Evolutionary conservation across 345 rosid species (phyloP), one percentile per base, ranked within the genome.

Genomic region (Brassica rapa): DNA sequence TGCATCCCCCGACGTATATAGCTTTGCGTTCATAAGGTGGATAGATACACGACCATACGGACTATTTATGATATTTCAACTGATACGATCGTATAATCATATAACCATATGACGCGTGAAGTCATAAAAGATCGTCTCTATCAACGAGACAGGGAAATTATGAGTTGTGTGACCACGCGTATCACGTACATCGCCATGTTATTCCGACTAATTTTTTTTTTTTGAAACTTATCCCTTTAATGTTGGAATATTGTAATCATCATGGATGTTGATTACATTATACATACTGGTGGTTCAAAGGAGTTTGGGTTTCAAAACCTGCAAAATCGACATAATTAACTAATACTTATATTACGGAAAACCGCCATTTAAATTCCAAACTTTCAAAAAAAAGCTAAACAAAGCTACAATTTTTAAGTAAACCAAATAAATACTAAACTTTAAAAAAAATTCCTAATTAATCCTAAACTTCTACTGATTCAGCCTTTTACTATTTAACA

Each of bases 101-200:
- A 64, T 65, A 9, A 51, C 15, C 11, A 12, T 16, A 7, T 6
- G 21, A 41, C 2, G 43, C 55, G 21, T 66, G 3, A 61, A 76
- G 35, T 29, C 49, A 30, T 5, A 12, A 32, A 63, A 15, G 11
- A 12, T 68, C 12, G 62, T 59, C 62, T 76, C 62, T 16, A 41
- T 62, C 32, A 29, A 62, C 46, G 63, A 59, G 72, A 67, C 43
- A 25, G 67, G 9, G 32, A 57, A 39, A 55, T 55, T 56, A 56
- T 43, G 53, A 43, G 53, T 0, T 15, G n/a, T 41, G n/a, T 41
- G 61, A 30, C 19, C 62, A 76, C 51, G 15, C 43, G 35, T 12
- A 29, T 67, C 73, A 59, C 59, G 37, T 24, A 25, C 21, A 7
- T 25, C 24, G 39, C 57, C 78, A 37, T 68, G 49, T 68, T 57